Percentiles rank a stretch among this genome's conserved stretches.
Conservation (phyloP, 2,329 filamentous ascomycete genomes). For the Paecilomyces niveus region DNA sequence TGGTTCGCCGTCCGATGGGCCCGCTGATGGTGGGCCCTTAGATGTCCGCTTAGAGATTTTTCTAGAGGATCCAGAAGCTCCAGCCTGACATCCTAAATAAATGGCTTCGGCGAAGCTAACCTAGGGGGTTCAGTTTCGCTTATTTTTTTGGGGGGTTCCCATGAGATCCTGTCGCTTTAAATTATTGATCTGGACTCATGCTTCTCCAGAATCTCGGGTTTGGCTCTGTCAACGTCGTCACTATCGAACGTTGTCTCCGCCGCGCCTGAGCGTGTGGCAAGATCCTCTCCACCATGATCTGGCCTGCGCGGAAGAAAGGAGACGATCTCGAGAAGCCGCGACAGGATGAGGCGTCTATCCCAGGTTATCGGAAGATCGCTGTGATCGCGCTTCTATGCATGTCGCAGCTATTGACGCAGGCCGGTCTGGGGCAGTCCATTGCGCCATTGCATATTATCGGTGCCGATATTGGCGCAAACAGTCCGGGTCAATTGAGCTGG, state of each 20-base stretch:
- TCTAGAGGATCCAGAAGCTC: background rate
- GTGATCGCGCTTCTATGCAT: background rate
- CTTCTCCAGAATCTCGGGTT: background rate
- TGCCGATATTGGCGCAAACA: background rate
- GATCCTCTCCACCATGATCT: background rate
- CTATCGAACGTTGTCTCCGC: background rate
- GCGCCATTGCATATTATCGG: constrained; percentile 5
- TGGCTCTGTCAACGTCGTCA: background rate
- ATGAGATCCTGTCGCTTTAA: background rate
- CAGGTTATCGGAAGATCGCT: background rate
- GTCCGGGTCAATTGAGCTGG: constrained; percentile 24
- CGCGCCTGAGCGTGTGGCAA: background rate
- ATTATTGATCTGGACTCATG: background rate
- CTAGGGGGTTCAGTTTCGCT: background rate
- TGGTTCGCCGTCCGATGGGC: background rate
- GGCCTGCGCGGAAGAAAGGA: background rate
- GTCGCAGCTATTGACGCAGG: constrained; percentile 1
- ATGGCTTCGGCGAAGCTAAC: background rate
- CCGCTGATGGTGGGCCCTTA: background rate
- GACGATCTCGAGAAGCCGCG: background rate
- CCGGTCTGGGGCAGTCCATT: constrained; percentile 2
- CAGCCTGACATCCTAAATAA: background rate
- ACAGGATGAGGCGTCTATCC: background rate
- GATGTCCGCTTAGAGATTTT: background rate
- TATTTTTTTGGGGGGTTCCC: background rate